Evolutionary conservation across 2,329 filamentous ascomycete species (phyloP), one percentile per base, ranked within the genome.

Genomic region (Paraphaeosphaeria minitans): DNA sequence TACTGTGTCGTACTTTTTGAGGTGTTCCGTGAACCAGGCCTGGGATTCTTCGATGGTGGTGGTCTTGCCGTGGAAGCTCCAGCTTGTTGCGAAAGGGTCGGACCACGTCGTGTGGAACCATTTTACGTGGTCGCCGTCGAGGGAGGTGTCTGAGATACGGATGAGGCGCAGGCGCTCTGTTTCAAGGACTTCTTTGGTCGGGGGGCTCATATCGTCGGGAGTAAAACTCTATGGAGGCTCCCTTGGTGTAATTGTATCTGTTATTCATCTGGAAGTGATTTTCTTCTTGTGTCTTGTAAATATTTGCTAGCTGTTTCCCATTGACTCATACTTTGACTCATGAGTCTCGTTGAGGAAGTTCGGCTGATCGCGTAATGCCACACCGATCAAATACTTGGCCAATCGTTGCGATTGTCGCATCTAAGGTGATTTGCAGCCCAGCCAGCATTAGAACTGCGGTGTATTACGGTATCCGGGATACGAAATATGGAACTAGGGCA

Each of bases 71-170:
- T 66, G 70, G 4, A 72, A 49, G 52, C 66, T 70, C 71, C 70
- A 73, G 19, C 58, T 46, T 46, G 71, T 75, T 31, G 60, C 60
- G 1, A 53, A 57, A 7, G 60, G 57, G 21, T 73, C 61, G 10
- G 49, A 58, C 69, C 70, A 72, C 35, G 65, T 57, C 33, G 67
- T 59, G 41, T 75, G 70, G 57, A 73, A 73, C 66, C 67, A 69
- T 46, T 63, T 59, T 14, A 72, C 48, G 50, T 73, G 70, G 14
- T 66, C 59, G 2, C 68, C 67, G 9, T 53, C 58, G 3, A 33
- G 33, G 3, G 62, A 52, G 9, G 62, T 67, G 48, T 69, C 58
- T 24, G 64, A 68, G 12, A 74, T 60, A 8, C 58, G 67, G 39
- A 69, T 59, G 6, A 75, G 64, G n/a, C 53, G 60, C 12, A 75